Percentiles rank a stretch among this genome's conserved stretches.
phyloP scores from a whole-genome alignment of 257 asterid species.

The Plectranthus barbatus region DNA sequence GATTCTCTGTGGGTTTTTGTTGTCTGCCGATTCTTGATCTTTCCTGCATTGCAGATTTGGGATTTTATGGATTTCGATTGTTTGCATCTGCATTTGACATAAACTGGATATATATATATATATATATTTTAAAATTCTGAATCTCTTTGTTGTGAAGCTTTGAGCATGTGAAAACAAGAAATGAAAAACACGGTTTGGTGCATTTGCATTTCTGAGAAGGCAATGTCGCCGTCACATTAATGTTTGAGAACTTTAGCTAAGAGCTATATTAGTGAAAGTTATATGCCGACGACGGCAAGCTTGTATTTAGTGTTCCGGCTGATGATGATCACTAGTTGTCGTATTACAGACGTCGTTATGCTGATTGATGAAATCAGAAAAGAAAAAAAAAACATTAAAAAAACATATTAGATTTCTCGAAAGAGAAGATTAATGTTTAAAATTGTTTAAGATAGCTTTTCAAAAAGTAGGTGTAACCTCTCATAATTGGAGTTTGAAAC shows the following conservation, averaged over 20 bases:
- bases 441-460: slow-evolving; percentile 4
- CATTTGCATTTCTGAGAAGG: not conserved
- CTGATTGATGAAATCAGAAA: not conserved
- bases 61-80: not conserved
- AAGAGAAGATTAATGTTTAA: not conserved
- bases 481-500: slow-evolving; percentile 17
- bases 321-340: slow-evolving; percentile 15
- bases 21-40: not conserved
- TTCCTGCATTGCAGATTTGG: not conserved
- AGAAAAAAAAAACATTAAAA: not conserved
- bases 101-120: not conserved
- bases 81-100: too few species aligned
- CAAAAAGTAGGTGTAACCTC: slow-evolving; percentile 16
- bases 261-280: not conserved
- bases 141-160: not conserved
- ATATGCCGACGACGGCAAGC: too few species aligned
- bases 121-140: too few species aligned
- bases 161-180: not conserved
- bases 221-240: slow-evolving; percentile 27
- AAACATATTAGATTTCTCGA: slow-evolving; percentile 3
- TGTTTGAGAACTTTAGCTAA: not conserved
- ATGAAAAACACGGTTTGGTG: not conserved
- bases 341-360: slow-evolving; percentile 21
- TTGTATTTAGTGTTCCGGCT: slow-evolving; percentile 4
- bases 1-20: too few species aligned